phyloP scores from a whole-genome alignment of 805 yeast species.

The Teunomyces tritomae region DNA sequence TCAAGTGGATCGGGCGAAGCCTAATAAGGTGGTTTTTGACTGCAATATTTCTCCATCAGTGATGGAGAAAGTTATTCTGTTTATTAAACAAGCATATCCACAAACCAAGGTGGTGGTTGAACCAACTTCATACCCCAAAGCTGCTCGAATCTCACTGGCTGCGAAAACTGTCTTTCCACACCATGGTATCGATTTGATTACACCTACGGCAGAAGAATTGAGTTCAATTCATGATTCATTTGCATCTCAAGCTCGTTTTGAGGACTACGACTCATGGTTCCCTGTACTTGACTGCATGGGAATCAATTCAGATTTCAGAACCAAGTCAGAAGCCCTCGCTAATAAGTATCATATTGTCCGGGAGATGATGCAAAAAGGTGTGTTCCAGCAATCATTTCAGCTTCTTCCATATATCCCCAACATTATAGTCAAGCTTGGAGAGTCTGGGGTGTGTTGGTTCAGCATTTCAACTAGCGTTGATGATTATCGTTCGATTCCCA shows the following conservation, averaged over 20 bases:
- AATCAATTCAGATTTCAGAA: slow-evolving; percentile 45
- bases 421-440: slow-evolving; percentile 65
- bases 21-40: slow-evolving; percentile 59
- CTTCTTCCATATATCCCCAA: slow-evolving; percentile 73
- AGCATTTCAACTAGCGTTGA: slow-evolving; percentile 32
- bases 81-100: slow-evolving; percentile 8
- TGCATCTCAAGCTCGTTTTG: slow-evolving; percentile 33
- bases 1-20: slow-evolving; percentile 40
- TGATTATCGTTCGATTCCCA: slow-evolving; percentile 33
- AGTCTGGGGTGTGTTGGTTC: slow-evolving; percentile 52
- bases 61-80: slow-evolving; percentile 34
- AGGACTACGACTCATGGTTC: slow-evolving; percentile 69
- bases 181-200: slow-evolving; percentile 44
- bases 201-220: slow-evolving; percentile 73
- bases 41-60: slow-evolving; percentile 57
- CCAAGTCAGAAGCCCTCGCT: slow-evolving; percentile 37
- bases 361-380: slow-evolving; percentile 38
- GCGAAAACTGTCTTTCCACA: slow-evolving; percentile 46
- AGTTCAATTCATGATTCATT: slow-evolving; percentile 52
- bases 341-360: slow-evolving; percentile 17
- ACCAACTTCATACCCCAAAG: slow-evolving; percentile 74
- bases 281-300: slow-evolving; percentile 63
- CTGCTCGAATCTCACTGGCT: slow-evolving; percentile 44
- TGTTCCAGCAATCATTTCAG: slow-evolving; percentile 65
- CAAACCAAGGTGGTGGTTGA: slow-evolving; percentile 52